Evolutionary conservation across 495 filamentous ascomycete species (phyloP), one percentile per base, ranked within the genome.

Genomic region (Penicillium arizonense): DNA sequence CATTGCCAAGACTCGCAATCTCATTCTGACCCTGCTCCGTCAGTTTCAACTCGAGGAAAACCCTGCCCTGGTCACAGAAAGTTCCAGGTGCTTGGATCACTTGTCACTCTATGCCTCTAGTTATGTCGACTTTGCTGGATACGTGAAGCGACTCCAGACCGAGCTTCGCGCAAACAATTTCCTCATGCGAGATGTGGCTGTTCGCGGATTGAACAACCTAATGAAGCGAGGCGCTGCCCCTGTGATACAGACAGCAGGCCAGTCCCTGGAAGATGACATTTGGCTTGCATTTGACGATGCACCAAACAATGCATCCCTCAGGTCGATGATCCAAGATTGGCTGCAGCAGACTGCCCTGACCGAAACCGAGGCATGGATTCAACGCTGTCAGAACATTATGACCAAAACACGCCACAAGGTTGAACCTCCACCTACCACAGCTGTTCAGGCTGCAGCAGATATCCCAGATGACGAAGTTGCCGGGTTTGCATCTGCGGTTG

Each of bases 381-480:
- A 90, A 35, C 86, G 91, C 45, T 96, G 86, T 63, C 91, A 97
- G 47, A 84, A 83, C 46, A 84, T 96, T 13, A 80, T 97, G 64
- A 96, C 91, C 36, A 96, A 91, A 77, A 91, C 89, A 1, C 85
- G 83, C 56, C 72, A 77, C 13, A 86, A 84, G 64, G 72, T 71
- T 3, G 73, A 85, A 7, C 64, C 72, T 7, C 66, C 77, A 30
- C 71, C 72, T 12, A 66, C 62, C 5, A 73, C 79, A 14, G 59
- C 72, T 2, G 64, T 71, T 24, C 86, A 82, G 39, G 73, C 75
- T 16, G 76, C 76, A 3, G 77, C 87, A 8, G 95, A 97, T 56
- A 71, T 97, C 4, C 87, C 92, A 48, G 94, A 99, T 65, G 94
- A 99, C 61, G 94, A 99, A 64, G 92, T 95, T 35, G 93, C 94